Evolutionary conservation across 345 rosid species (phyloP), one percentile per base, ranked within the genome.

Genomic region (Syzygium grande): DNA sequence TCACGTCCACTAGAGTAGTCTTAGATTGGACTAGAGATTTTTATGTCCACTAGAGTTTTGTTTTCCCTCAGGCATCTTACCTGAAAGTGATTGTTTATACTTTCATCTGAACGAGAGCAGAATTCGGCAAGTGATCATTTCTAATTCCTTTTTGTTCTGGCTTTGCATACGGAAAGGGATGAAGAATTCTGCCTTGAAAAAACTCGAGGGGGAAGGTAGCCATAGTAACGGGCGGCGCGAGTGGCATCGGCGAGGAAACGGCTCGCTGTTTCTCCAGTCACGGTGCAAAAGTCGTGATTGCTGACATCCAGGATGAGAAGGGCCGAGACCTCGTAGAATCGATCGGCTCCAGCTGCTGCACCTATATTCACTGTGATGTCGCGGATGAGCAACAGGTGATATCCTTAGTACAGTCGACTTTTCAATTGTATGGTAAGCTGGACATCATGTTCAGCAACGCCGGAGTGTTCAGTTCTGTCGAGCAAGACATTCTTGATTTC

Each of bases 381-480:
- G 79, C 91, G 7, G 29, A 87, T 8, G 92, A 90, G 89, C 65
- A 87, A 52, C 86, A 90, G 21, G 85, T 90, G 5, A 87, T 88
- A 85, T 52, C 73, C 65, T 68, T 90, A 5, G 88, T 90, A 13
- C 43, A 88, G 9, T 22, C 89, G 49, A 86, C 90, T 7, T 41
- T 88, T 29, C 56, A 38, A 56, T 22, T 23, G 3, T 86, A 87
- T 41, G 90, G 92, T 2, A 65, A 52, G 34, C 88, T 92, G 21
- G 92, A 92, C 84, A 41, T 92, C 61, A 89, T 93, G 91, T 92
- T 93, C 55, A 88, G 90, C 92, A 93, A 92, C 34, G 94, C 93
- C 0, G 93, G 94, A 21, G 3, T 49, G 1, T 19, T 54, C 6
- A 8, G 34, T 12, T 25, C 29, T 27, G 54, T 85, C 7, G 63